Percentiles rank a stretch among this genome's conserved stretches.
Evolutionary conservation across 2,329 filamentous ascomycete species (phyloP).

Genomic region (Colletotrichum phormii): DNA sequence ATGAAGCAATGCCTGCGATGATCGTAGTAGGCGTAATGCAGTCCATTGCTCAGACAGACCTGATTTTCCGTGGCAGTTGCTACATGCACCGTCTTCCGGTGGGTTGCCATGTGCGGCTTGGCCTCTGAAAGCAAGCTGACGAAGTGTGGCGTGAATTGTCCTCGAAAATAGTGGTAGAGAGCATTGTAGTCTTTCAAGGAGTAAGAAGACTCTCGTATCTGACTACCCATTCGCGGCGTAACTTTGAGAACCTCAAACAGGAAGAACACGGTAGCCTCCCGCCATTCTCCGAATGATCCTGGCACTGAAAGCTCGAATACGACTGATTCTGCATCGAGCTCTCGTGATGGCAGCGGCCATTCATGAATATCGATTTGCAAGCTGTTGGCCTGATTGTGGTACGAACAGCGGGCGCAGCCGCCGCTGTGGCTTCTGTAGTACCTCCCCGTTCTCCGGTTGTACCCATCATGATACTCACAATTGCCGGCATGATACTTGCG

Average conservation of each 20-base stretch:
- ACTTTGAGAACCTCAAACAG: constrained; percentile 51
- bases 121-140: constrained; percentile 48
- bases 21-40: constrained; percentile 56
- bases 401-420: constrained; percentile 52
- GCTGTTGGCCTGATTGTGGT: constrained; percentile 43
- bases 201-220: neutral
- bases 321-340: constrained; percentile 50
- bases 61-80: constrained; percentile 42
- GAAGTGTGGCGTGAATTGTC: neutral
- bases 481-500: neutral
- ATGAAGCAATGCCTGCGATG: constrained; percentile 29
- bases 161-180: neutral
- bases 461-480: constrained; percentile 9
- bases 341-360: constrained; percentile 62
- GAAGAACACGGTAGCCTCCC: constrained; percentile 58
- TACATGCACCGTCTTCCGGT: constrained; percentile 45
- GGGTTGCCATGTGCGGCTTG: constrained; percentile 50
- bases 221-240: neutral
- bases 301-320: constrained; percentile 66
- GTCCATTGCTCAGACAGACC: constrained; percentile 59
- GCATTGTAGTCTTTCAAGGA: neutral
- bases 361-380: constrained; percentile 63
- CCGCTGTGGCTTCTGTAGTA: constrained; percentile 21
- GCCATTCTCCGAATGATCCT: constrained; percentile 55
- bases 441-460: neutral